Conservation (phyloP, 2,329 filamentous ascomycete species). For the Aspergillus tubingensis region DNA sequence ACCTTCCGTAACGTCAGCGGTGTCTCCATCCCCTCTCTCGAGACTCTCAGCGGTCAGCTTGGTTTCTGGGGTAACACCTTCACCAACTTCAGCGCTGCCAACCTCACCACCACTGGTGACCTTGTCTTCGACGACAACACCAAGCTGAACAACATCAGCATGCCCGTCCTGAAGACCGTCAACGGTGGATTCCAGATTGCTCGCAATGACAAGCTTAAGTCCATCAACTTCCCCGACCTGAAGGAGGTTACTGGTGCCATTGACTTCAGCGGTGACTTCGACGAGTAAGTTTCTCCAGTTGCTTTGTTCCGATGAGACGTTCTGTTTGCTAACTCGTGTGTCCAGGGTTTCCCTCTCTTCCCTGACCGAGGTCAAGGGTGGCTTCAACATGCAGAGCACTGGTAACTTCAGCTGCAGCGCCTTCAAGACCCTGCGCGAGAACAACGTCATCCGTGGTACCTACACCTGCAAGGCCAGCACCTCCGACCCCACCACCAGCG, state of each 20-base stretch:
- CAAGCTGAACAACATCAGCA: conserved; percentile 69
- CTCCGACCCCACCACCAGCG: conserved; percentile 39
- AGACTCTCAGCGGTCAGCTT: conserved; percentile 73
- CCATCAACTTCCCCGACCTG: conserved; percentile 69
- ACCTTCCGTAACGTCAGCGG: conserved; percentile 77
- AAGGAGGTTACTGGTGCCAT: conserved; percentile 74
- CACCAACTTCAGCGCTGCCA: conserved; percentile 46
- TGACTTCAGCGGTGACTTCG: conserved; percentile 81
- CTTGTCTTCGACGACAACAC: conserved; percentile 61
- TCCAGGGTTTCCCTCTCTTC: conserved; percentile 69
- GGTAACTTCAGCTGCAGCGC: conserved; percentile 61
- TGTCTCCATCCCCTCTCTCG: conserved; percentile 72
- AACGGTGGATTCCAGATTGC: conserved; percentile 80
- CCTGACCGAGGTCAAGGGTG: conserved; percentile 69
- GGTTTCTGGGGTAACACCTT: conserved; percentile 76
- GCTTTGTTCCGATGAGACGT: not conserved
- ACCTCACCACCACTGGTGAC: conserved; percentile 52
- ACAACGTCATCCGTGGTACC: conserved; percentile 50
- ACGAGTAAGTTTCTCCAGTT: conserved; percentile 62
- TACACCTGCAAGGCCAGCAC: conserved; percentile 47
- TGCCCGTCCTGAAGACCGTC: conserved; percentile 68
- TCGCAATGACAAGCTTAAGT: conserved; percentile 78
- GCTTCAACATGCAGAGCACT: conserved; percentile 69
- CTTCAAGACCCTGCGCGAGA: conserved; percentile 52
- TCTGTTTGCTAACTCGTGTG: conserved; percentile 33